phyloP scores from a whole-genome alignment of 768 basidiomycete genomes.

The Leucocoprinus birnbaumii region DNA sequence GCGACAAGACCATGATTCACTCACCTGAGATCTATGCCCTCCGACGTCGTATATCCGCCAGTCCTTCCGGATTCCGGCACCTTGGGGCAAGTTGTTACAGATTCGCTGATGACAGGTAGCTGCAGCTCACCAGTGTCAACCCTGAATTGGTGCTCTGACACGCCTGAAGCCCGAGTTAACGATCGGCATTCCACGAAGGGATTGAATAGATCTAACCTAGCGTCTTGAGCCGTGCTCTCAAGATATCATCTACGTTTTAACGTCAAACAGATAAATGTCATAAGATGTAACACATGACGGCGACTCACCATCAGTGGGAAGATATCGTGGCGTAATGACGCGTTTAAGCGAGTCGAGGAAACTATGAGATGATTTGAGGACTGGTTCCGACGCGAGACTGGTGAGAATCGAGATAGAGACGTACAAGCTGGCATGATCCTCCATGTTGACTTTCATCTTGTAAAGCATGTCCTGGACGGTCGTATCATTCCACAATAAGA shows the following conservation, averaged over 20 bases:
- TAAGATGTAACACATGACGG: no score
- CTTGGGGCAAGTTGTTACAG: slow-evolving; percentile 14
- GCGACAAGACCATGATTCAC: slow-evolving; percentile 18
- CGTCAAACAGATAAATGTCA: neutral
- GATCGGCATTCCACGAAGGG: neutral
- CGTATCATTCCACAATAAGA: slow-evolving; percentile 58
- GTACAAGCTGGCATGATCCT: slow-evolving; percentile 74
- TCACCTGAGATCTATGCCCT: slow-evolving; percentile 64
- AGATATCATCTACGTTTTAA: slow-evolving; percentile 54
- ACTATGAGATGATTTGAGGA: slow-evolving; percentile 31
- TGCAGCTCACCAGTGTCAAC: slow-evolving; percentile 41
- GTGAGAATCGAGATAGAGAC: no score
- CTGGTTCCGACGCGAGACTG: no score
- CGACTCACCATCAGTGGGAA: slow-evolving; percentile 60
- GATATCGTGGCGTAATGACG: slow-evolving; percentile 57
- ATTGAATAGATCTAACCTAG: slow-evolving; percentile 25
- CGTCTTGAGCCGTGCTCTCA: slow-evolving; percentile 69
- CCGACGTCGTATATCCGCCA: slow-evolving; percentile 55
- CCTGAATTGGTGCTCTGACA: slow-evolving; percentile 69
- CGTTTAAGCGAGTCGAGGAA: slow-evolving; percentile 67
- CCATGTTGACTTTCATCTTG: slow-evolving; percentile 51
- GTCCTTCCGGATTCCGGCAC: slow-evolving; percentile 26
- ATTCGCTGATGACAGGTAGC: neutral
- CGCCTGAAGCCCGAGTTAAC: slow-evolving; percentile 35
- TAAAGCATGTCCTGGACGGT: slow-evolving; percentile 49